Conservation (phyloP, 495 filamentous ascomycete genomes). For the Aspergillus bertholletiae region DNA sequence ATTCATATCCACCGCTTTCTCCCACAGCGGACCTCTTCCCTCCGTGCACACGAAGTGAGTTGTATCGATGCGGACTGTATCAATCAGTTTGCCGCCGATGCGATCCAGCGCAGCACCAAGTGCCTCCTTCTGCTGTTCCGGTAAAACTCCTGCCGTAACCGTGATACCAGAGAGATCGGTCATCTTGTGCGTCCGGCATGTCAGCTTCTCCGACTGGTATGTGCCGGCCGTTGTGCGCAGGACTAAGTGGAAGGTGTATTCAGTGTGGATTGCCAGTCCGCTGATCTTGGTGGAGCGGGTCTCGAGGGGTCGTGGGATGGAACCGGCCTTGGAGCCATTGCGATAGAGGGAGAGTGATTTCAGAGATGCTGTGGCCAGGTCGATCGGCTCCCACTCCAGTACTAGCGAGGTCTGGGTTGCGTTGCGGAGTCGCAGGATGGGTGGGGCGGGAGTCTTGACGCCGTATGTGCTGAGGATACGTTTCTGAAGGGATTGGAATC, state of each 20-base stretch:
- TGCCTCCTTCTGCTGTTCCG: constrained; percentile 67
- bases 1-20: constrained; percentile 95
- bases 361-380: constrained; percentile 86
- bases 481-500: constrained; percentile 81
- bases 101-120: constrained; percentile 73
- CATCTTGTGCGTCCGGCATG: constrained; percentile 95
- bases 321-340: constrained; percentile 93
- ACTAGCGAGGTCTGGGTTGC: constrained; percentile 96
- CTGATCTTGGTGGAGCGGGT: constrained; percentile 95
- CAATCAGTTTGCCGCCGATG: constrained; percentile 89
- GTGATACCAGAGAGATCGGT: constrained; percentile 96
- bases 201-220: constrained; percentile 75
- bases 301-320: constrained; percentile 78
- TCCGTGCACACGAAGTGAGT: constrained; percentile 99
- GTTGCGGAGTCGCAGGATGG: constrained; percentile 85
- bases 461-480: constrained; percentile 85
- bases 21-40: constrained; percentile 84
- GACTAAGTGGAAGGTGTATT: constrained; percentile 92
- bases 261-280: constrained; percentile 91
- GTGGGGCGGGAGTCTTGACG: constrained; percentile 69
- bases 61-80: constrained; percentile 91
- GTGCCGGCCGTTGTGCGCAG: constrained; percentile 89
- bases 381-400: constrained; percentile 95
- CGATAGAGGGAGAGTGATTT: constrained; percentile 86
- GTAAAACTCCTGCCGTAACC: constrained; percentile 85